phyloP scores from a whole-genome alignment of 192 early-diverging fungal species.

The Backusella mclennaniae region DNA sequence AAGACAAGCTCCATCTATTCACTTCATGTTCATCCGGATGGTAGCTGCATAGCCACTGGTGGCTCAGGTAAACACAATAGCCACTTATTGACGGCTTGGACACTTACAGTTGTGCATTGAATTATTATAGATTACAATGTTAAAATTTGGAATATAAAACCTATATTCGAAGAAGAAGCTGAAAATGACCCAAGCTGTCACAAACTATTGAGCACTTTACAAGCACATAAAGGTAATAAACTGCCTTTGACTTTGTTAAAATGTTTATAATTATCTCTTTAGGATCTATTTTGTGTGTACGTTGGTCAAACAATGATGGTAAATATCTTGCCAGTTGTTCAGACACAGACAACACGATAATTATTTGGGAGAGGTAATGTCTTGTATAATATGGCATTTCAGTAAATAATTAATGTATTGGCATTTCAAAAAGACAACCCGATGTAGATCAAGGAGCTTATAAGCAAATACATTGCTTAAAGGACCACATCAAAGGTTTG shows the following conservation, averaged over 20 bases:
- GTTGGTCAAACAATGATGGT: constrained; percentile 74
- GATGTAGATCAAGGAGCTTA: background rate
- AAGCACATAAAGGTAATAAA: constrained; percentile 72
- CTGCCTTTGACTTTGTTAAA: background rate
- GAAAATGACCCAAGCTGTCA: constrained; percentile 50
- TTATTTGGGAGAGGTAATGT: constrained; percentile 76
- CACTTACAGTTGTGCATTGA: background rate
- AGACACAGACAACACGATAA: constrained; percentile 84
- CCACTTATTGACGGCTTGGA: background rate
- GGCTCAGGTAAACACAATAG: constrained; percentile 59
- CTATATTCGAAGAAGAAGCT: constrained; percentile 52
- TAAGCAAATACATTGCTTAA: background rate
- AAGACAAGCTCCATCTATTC: constrained; percentile 76
- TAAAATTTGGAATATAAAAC: constrained; percentile 82
- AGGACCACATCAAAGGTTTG: background rate
- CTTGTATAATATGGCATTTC: no score
- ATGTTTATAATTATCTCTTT: background rate
- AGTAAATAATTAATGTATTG: background rate
- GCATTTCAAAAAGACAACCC: background rate
- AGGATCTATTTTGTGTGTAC: constrained; percentile 85
- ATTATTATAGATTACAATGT: constrained; percentile 71
- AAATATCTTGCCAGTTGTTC: constrained; percentile 84
- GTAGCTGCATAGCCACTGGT: constrained; percentile 80
- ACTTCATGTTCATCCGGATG: constrained; percentile 81
- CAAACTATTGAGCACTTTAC: constrained; percentile 76